These are phyloP conservation scores for Anisodus acutangulus DNA, from an alignment of 257 asterid genomes.

Conservation along the genomic window DNA sequence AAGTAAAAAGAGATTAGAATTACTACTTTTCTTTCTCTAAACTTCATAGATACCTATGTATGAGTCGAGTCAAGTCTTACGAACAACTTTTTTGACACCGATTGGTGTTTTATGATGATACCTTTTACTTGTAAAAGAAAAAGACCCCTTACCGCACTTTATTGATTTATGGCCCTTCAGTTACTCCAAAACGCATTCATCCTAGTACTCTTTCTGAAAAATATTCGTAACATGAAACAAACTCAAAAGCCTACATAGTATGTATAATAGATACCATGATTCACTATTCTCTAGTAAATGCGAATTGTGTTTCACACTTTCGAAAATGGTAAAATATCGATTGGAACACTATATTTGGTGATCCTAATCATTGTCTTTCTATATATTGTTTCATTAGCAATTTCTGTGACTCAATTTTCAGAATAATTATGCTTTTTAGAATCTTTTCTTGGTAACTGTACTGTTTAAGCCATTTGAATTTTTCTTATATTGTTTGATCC, in stretches of 20 bases:
- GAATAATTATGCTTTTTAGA: neutral
- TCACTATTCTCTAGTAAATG: neutral
- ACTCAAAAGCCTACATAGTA: neutral
- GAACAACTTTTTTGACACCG: neutral
- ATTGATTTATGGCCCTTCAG: neutral
- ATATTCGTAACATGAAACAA: neutral
- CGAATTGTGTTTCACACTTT: neutral
- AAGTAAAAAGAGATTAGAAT: neutral
- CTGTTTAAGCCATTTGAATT: neutral
- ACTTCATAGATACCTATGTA: neutral
- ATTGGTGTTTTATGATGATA: neutral
- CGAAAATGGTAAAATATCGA: neutral
- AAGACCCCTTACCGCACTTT: neutral
- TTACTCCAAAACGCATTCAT: neutral
- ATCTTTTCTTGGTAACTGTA: neutral
- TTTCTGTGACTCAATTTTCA: conserved; percentile 4
- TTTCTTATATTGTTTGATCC: neutral
- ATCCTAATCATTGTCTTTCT: neutral
- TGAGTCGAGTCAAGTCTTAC: neutral
- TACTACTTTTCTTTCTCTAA: neutral
- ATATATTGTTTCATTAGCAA: neutral
- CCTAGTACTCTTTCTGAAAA: neutral
- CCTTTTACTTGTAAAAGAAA: neutral
- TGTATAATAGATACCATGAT: neutral
- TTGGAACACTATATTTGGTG: neutral